Conservation (phyloP, 768 basidiomycete genomes). For the Hysterangium stoloniferum region DNA sequence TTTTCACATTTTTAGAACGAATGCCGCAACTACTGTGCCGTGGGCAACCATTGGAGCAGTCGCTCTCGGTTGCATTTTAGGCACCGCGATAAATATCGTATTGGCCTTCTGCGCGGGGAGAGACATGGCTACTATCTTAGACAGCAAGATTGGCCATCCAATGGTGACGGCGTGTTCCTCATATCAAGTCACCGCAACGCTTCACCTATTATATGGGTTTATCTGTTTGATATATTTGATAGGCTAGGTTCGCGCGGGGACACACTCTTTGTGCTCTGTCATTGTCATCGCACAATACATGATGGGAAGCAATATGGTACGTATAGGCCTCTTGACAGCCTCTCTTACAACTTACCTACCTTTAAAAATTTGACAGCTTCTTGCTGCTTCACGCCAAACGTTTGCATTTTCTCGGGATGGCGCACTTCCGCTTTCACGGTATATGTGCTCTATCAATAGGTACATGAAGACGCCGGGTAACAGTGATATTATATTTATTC, state of each 20-base stretch:
- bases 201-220: too few species aligned
- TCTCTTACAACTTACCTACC: neutral
- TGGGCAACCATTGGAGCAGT: constrained; percentile 57
- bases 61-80: constrained; percentile 38
- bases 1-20: constrained; percentile 30
- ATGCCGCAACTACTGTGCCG: constrained; percentile 59
- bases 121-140: constrained; percentile 29
- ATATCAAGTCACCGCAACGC: constrained; percentile 6
- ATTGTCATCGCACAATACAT: constrained; percentile 31
- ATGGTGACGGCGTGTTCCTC: constrained; percentile 44
- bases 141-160: constrained; percentile 42
- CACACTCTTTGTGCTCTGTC: constrained; percentile 32
- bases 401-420: constrained; percentile 56
- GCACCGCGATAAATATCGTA: constrained; percentile 47
- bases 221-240: constrained; percentile 29
- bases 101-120: constrained; percentile 58
- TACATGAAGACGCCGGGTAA: constrained; percentile 49
- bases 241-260: constrained; percentile 36
- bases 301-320: constrained; percentile 44
- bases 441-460: constrained; percentile 48
- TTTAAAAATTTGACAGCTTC: constrained; percentile 26
- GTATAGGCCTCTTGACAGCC: neutral
- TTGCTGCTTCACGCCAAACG: constrained; percentile 46
- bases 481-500: constrained; percentile 17
- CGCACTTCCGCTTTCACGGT: constrained; percentile 49